A percentile compares a stretch with the other conserved stretches of the same genome.
phyloP scores from a whole-genome alignment of 2,329 filamentous ascomycete species.

The Teratosphaeria gauchensis region DNA sequence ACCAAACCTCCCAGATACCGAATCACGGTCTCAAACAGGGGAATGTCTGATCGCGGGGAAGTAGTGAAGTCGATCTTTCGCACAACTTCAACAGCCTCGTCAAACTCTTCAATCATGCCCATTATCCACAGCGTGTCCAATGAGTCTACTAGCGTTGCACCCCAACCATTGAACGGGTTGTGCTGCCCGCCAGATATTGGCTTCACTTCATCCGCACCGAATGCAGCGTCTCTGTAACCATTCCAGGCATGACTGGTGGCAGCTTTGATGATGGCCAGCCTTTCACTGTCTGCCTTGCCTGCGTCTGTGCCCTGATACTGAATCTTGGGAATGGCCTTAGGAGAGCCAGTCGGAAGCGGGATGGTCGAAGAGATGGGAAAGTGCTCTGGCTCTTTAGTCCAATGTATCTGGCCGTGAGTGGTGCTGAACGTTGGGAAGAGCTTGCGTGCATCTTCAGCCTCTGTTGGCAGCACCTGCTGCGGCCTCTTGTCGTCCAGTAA shows the following conservation, averaged over 20 bases:
- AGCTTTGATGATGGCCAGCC: conserved; percentile 57
- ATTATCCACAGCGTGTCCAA: conserved; percentile 84
- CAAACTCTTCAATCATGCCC: conserved; percentile 67
- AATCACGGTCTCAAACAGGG: conserved; percentile 89
- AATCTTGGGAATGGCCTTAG: conserved; percentile 63
- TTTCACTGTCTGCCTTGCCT: conserved; percentile 46
- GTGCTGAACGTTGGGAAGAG: neutral
- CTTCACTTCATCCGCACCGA: conserved; percentile 75
- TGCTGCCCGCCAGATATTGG: conserved; percentile 59
- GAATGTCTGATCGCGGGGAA: conserved; percentile 57
- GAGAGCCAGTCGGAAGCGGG: conserved; percentile 60
- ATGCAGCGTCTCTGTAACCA: conserved; percentile 71
- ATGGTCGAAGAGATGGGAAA: conserved; percentile 75
- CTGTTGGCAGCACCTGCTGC: neutral
- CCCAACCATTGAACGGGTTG: conserved; percentile 88
- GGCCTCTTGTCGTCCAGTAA: conserved; percentile 1
- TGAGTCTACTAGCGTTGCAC: conserved; percentile 73
- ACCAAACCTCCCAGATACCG: conserved; percentile 81
- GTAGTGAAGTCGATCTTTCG: conserved; percentile 74
- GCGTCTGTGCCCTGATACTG: conserved; percentile 60
- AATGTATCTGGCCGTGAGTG: conserved; percentile 40
- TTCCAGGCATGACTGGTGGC: conserved; percentile 72
- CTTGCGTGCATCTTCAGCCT: conserved; percentile 4
- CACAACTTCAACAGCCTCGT: conserved; percentile 62
- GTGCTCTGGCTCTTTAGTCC: conserved; percentile 55